Evolutionary conservation across 768 basidiomycete genomes (phyloP).

Genomic region (Lentinula raphanica): DNA sequence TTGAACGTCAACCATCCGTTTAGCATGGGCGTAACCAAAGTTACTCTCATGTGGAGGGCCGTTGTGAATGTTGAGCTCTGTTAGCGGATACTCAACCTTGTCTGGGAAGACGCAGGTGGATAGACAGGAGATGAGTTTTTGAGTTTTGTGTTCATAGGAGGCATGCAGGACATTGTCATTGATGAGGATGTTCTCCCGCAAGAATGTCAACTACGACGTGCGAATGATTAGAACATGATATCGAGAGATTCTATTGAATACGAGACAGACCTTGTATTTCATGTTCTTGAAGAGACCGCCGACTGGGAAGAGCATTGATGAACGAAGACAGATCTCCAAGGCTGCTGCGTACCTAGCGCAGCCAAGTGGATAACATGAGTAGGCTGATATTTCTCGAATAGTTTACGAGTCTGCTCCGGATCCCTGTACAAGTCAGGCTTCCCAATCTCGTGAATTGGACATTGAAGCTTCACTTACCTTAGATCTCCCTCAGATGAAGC

Average conservation of each 20-base stretch:
- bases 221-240: background rate
- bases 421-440: slow-evolving; percentile 42
- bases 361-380: slow-evolving; percentile 97
- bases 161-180: slow-evolving; percentile 90
- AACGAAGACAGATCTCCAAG: background rate
- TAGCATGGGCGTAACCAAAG: slow-evolving; percentile 96
- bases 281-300: slow-evolving; percentile 96
- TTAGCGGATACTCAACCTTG: slow-evolving; percentile 88
- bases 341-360: slow-evolving; percentile 64
- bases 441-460: background rate
- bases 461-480: slow-evolving; percentile 39
- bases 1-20: slow-evolving; percentile 91
- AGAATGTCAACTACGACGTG: slow-evolving; percentile 67
- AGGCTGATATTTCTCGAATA: slow-evolving; percentile 90
- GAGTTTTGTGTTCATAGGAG: slow-evolving; percentile 55
- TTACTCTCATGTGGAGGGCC: slow-evolving; percentile 93
- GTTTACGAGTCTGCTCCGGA: slow-evolving; percentile 55
- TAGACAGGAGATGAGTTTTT: slow-evolving; percentile 90
- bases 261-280: slow-evolving; percentile 70
- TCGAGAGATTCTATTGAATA: background rate
- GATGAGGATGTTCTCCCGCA: slow-evolving; percentile 91
- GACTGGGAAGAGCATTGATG: slow-evolving; percentile 40
- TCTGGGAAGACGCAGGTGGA: slow-evolving; percentile 98
- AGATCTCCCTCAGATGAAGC: slow-evolving; percentile 79
- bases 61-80: slow-evolving; percentile 87